Evolutionary conservation across 1,139 yeast genomes (phyloP).

Genomic region (Yamadazyma triangularis): DNA sequence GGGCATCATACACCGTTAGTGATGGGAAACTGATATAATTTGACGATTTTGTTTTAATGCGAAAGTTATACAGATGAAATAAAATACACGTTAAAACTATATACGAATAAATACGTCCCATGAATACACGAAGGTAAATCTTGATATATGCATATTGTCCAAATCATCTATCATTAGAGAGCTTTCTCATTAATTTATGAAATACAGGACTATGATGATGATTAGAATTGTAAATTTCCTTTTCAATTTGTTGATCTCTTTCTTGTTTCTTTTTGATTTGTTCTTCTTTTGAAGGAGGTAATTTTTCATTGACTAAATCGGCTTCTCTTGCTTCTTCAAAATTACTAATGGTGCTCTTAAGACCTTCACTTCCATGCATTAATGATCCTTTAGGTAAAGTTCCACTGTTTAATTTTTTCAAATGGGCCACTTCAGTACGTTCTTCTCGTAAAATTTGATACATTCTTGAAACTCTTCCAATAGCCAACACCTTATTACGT

Average conservation of each 20-base stretch:
- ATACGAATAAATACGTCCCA: too few relatives aligned
- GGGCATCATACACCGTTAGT: too few relatives aligned
- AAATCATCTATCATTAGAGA: slow-evolving; percentile 21
- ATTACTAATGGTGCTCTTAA: slow-evolving; percentile 61
- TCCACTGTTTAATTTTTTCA: slow-evolving; percentile 65
- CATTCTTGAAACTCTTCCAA: slow-evolving; percentile 93
- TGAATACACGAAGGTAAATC: too few relatives aligned
- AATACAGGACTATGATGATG: slow-evolving; percentile 35
- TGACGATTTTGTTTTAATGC: too few relatives aligned
- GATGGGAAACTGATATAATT: too few relatives aligned
- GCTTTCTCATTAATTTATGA: slow-evolving; percentile 38
- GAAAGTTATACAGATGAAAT: too few relatives aligned
- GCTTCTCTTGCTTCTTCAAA: slow-evolving; percentile 85
- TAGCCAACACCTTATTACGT: slow-evolving; percentile 88
- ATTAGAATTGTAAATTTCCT: slow-evolving; percentile 40
- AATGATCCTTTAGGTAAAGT: slow-evolving; percentile 83
- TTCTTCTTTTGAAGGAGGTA: slow-evolving; percentile 80
- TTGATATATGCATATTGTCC: background rate
- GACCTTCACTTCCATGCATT: slow-evolving; percentile 77
- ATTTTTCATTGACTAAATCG: slow-evolving; percentile 78
- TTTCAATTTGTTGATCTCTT: slow-evolving; percentile 34
- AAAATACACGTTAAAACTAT: too few relatives aligned
- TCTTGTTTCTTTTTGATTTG: slow-evolving; percentile 42
- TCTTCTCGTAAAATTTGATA: slow-evolving; percentile 86
- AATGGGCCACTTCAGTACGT: slow-evolving; percentile 78